Conservation (phyloP, 2,329 filamentous ascomycete genomes). For the Xenoacremonium recifei region DNA sequence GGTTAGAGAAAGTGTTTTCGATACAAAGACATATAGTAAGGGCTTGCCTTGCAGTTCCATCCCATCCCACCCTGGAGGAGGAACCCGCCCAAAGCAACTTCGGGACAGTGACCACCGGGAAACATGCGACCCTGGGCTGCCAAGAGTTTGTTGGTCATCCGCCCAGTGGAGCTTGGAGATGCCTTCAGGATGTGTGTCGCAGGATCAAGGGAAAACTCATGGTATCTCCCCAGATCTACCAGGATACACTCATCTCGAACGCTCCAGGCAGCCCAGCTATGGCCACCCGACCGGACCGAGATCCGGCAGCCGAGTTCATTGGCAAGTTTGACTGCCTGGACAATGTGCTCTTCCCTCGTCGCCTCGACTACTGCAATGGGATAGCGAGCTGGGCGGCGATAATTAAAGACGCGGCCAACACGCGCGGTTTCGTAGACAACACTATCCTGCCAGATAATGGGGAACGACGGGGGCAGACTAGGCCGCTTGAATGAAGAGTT, state of each 20-base stretch:
- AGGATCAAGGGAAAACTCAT: conserved; percentile 37
- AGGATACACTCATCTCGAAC: conserved; percentile 45
- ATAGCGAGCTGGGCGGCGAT: conserved; percentile 31
- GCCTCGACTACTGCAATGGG: conserved; percentile 43
- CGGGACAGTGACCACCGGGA: conserved; percentile 53
- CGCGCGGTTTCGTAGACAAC: conserved; percentile 25
- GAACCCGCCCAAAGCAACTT: conserved; percentile 55
- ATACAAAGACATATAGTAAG: too few species aligned
- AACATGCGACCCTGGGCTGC: conserved; percentile 43
- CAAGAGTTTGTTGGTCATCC: conserved; percentile 40
- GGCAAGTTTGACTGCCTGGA: conserved; percentile 39
- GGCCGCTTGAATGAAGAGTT: conserved; percentile 4
- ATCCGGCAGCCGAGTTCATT: conserved; percentile 29
- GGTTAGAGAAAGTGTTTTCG: too few species aligned
- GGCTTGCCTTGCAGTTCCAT: conserved; percentile 52
- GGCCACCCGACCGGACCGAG: conserved; percentile 48
- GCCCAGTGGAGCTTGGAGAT: conserved; percentile 48
- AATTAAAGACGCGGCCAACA: conserved; percentile 44
- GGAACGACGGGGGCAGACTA: conserved; percentile 12
- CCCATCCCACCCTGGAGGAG: conserved; percentile 57
- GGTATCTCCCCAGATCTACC: conserved; percentile 33
- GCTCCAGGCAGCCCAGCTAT: conserved; percentile 49
- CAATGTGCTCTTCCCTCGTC: conserved; percentile 33
- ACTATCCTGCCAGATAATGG: conserved; percentile 23
- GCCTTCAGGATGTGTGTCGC: conserved; percentile 37